phyloP scores from a whole-genome alignment of 2,329 filamentous ascomycete species.

The Aspergillus ochraceus region DNA sequence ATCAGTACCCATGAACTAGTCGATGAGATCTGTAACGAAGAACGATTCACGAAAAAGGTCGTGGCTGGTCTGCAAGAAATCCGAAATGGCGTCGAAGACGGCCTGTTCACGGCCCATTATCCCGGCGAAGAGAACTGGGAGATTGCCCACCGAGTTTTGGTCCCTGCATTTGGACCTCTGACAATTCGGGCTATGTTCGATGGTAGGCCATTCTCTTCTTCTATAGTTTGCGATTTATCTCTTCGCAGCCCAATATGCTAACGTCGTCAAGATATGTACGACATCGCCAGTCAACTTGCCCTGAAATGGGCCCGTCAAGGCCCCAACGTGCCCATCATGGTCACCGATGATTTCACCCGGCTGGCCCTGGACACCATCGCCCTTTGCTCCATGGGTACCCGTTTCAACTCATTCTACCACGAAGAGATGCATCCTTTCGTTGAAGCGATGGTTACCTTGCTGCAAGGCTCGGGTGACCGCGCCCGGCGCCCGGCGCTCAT shows the following conservation, averaged over 20 bases:
- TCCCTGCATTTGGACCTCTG: conserved; percentile 51
- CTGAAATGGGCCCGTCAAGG: conserved; percentile 53
- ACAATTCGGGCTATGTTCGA: conserved; percentile 46
- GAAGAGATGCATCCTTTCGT: conserved; percentile 71
- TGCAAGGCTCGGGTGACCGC: conserved; percentile 57
- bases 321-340: conserved; percentile 55
- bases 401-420: conserved; percentile 74
- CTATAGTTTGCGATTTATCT: background rate
- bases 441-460: conserved; percentile 63
- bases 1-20: conserved; percentile 56
- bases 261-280: conserved; percentile 37
- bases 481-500: conserved; percentile 50
- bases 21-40: conserved; percentile 65
- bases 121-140: conserved; percentile 59
- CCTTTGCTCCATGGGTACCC: conserved; percentile 68
- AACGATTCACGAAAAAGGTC: conserved; percentile 63
- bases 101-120: conserved; percentile 61
- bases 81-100: conserved; percentile 62
- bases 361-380: conserved; percentile 71
- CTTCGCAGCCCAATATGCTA: background rate
- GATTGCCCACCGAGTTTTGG: conserved; percentile 55
- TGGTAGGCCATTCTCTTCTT: conserved; percentile 20
- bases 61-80: conserved; percentile 54
- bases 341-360: conserved; percentile 69
- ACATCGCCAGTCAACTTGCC: conserved; percentile 40